phyloP scores from a whole-genome alignment of 768 basidiomycete genomes.

The Jaapia argillacea region DNA sequence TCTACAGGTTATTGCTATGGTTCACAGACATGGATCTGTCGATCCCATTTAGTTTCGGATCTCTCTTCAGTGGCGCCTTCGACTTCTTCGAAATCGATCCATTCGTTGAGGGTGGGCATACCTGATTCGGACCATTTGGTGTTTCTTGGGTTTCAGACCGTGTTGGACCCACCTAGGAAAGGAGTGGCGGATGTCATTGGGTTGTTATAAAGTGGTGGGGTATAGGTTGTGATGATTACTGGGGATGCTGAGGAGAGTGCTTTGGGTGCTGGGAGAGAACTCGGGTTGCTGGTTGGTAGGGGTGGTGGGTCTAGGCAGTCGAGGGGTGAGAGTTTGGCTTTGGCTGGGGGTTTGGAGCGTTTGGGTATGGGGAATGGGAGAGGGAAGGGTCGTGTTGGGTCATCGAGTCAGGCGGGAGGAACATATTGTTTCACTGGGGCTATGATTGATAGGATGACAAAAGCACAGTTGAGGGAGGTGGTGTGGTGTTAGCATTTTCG shows the following conservation, averaged over 20 bases:
- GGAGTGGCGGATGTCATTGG: conserved; percentile 88
- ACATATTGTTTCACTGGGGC: conserved; percentile 64
- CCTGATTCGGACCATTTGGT: conserved; percentile 37
- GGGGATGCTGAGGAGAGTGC: conserved; percentile 93
- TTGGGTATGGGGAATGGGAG: conserved; percentile 18
- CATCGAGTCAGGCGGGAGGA: background rate
- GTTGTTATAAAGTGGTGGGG: conserved; percentile 72
- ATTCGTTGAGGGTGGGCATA: conserved; percentile 8
- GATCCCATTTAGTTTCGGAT: too few species aligned
- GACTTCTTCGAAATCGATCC: conserved; percentile 14
- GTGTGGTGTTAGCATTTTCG: conserved; percentile 84
- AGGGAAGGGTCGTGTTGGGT: background rate
- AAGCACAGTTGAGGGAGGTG: conserved; percentile 70
- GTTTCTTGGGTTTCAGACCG: conserved; percentile 90
- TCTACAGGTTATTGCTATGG: conserved; percentile 85
- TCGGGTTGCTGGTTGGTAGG: conserved; percentile 69
- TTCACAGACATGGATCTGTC: conserved; percentile 66
- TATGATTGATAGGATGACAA: conserved; percentile 78
- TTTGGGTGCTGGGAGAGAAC: conserved; percentile 72
- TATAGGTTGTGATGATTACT: conserved; percentile 97
- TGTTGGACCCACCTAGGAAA: conserved; percentile 89
- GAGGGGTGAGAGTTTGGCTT: conserved; percentile 13
- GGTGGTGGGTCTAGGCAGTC: conserved; percentile 7
- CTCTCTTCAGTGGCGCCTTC: conserved; percentile 12
- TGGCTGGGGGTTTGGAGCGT: too few species aligned